Conservation (phyloP, 2,329 filamentous ascomycete genomes). For the Ophiocordyceps australis region DNA sequence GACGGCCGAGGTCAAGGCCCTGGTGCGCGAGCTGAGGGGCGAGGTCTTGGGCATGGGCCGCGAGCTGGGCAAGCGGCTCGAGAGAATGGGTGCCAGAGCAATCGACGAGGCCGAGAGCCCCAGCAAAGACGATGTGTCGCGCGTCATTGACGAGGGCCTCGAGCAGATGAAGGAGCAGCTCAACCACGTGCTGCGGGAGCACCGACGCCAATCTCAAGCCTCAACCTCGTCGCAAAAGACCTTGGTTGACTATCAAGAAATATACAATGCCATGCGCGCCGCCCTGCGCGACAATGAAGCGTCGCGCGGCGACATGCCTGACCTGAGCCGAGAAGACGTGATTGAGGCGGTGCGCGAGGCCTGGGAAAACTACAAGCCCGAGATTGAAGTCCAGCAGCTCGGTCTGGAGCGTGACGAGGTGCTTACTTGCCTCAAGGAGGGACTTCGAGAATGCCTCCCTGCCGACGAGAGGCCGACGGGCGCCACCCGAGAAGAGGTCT, state of each 20-base stretch:
- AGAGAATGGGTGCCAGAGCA: constrained; percentile 37
- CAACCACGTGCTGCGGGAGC: constrained; percentile 60
- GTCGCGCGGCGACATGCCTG: constrained; percentile 15
- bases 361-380: constrained; percentile 87
- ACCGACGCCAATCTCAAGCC: constrained; percentile 48
- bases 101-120: constrained; percentile 28
- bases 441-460: constrained; percentile 56
- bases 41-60: constrained; percentile 91
- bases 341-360: constrained; percentile 75
- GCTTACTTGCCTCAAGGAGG: constrained; percentile 69
- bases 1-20: constrained; percentile 78
- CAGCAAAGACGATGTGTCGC: constrained; percentile 51
- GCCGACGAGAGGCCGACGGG: constrained; percentile 32
- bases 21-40: constrained; percentile 75
- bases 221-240: constrained; percentile 42
- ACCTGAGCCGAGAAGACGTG: constrained; percentile 62
- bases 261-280: constrained; percentile 69
- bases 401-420: constrained; percentile 85
- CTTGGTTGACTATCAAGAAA: constrained; percentile 58
- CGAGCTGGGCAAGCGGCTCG: constrained; percentile 74
- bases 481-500: constrained; percentile 69
- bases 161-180: constrained; percentile 72
- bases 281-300: constrained; percentile 47
- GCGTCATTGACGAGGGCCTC: constrained; percentile 65
- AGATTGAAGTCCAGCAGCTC: constrained; percentile 79